Base-by-base conservation (phyloP, 306 rosid species). In the Glycyrrhiza uralensis region DNA sequence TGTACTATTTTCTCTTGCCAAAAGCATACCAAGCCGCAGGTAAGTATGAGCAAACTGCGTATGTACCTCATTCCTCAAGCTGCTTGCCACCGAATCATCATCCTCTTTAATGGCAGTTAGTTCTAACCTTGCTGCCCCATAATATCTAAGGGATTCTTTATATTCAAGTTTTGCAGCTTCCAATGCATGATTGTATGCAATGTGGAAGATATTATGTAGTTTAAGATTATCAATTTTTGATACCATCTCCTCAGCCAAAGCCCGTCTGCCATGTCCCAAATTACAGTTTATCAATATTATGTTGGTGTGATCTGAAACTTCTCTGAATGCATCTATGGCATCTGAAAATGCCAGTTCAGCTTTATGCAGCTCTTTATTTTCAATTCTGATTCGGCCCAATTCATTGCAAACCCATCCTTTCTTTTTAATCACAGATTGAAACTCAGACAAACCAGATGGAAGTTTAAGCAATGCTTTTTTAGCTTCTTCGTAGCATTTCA, bases 351-450 rank as follows among this genome's bases (percentile, higher is more conserved):
- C 91, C 15, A 66, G 68, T 87, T 93, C 97, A 77, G 98, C 98
- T 79, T 75, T 79, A 64, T 76, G 81, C 60, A 89, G 57, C 41
- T 93, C 97, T 76, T 77, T 91, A 51, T 83, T 86, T 78, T 79
- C 92, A 70, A 93, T 85, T 79, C 92, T 83, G 80, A 84, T 84
- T 67, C 98, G 83, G 22, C 98, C 98, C 36, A 93, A 79, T 80
- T 93, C 98, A 49, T 93, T 93, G 84, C 83, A 91, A 49, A 93
- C 96, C 98, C 98, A 93, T 58, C 98, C 98, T 76, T 74, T 89
- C 83, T 91, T 93, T 77, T 75, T 93, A 75, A 80, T 50, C 52
- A 87, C 84, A 29, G 96, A 81, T 66, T 89, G 96, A 54, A 89
- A 75, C 83, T 89, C 98, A 28, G 80, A 75, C 39, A 88, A 86